Conservation (phyloP, 495 filamentous ascomycete species). For the Aspergillus sclerotiicarbonarius region DNA sequence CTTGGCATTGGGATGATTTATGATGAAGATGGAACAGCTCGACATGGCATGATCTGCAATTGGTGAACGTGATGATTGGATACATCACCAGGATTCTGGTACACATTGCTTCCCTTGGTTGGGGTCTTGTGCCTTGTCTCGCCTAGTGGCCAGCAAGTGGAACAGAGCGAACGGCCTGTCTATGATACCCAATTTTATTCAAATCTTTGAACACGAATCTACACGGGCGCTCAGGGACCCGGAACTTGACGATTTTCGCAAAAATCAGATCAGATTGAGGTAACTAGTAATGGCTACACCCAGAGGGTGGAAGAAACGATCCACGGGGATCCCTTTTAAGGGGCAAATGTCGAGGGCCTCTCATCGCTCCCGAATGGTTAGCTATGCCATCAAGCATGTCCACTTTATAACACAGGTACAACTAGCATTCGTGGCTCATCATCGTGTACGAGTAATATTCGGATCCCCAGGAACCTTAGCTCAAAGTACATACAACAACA, state of each 20-base stretch:
- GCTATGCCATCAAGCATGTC: background rate
- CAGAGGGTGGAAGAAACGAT: no score
- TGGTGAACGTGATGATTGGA: background rate
- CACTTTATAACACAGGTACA: background rate
- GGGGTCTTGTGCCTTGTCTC: background rate
- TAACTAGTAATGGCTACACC: no score
- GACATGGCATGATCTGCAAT: background rate
- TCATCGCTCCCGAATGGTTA: background rate
- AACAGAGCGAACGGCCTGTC: background rate
- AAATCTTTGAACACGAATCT: background rate
- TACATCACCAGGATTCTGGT: background rate
- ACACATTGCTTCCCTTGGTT: background rate
- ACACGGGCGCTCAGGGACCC: background rate
- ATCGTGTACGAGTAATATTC: slow-evolving; percentile 5
- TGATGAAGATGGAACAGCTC: background rate
- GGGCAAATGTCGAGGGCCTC: background rate
- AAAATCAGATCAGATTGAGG: no score
- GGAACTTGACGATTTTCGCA: no score
- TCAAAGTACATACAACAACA: slow-evolving; percentile 18
- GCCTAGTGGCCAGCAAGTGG: background rate
- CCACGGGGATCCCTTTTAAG: no score
- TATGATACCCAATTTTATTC: slow-evolving; percentile 35
- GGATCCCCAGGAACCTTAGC: slow-evolving; percentile 21
- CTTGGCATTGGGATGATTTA: background rate
- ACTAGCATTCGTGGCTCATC: background rate